phyloP scores from a whole-genome alignment of 768 basidiomycete genomes.

The Xerocomellus intermedius region DNA sequence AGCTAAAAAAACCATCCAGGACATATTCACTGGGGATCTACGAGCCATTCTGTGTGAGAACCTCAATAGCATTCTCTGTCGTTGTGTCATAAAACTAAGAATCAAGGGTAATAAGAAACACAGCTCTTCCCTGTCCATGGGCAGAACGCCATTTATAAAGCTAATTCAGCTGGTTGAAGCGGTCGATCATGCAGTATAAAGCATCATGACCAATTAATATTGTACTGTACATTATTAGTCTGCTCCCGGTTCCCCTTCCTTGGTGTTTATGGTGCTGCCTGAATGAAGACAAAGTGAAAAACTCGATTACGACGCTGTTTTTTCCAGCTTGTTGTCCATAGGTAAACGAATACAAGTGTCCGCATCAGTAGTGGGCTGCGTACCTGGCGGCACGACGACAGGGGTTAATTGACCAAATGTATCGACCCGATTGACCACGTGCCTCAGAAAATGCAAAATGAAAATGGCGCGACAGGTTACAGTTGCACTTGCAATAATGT shows the following conservation, averaged over 20 bases:
- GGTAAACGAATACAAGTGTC: background rate
- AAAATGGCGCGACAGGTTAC: background rate
- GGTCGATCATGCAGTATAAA: background rate
- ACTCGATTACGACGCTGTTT: background rate
- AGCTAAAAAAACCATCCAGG: too few species aligned
- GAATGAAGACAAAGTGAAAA: background rate
- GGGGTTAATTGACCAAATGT: conserved; percentile 13
- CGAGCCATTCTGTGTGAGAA: background rate
- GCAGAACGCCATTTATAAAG: background rate
- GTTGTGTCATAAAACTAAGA: too few species aligned
- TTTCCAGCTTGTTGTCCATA: background rate
- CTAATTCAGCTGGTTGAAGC: background rate
- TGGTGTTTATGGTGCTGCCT: background rate
- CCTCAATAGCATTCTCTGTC: background rate
- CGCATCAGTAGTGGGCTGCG: too few species aligned
- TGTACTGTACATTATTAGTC: background rate
- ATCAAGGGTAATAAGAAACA: too few species aligned
- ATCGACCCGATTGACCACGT: background rate
- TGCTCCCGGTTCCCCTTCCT: background rate
- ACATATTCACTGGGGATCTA: background rate
- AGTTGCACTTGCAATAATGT: conserved; percentile 8
- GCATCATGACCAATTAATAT: background rate
- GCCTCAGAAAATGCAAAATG: conserved; percentile 4
- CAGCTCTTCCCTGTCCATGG: too few species aligned
- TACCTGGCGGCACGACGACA: too few species aligned